Percentiles rank a stretch among this genome's conserved stretches.
Evolutionary conservation across 2,329 filamentous ascomycete genomes (phyloP).

Genomic region (Diaporthe citrichinensis): DNA sequence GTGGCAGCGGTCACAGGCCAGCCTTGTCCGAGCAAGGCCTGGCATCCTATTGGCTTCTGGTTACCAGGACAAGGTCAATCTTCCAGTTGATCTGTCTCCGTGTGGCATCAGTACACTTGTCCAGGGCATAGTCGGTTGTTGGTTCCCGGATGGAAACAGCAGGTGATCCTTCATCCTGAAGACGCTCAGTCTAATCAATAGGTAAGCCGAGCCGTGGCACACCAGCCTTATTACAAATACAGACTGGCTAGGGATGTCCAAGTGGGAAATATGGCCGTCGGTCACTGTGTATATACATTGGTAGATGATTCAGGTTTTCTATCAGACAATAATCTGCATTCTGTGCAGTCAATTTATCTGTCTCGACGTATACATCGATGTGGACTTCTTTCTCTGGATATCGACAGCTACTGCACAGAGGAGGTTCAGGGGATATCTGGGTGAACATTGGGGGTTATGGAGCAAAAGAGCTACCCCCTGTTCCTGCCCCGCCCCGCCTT

Average conservation of each 20-base stretch:
- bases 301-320: background rate
- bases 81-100: background rate
- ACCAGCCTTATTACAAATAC: background rate
- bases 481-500: background rate
- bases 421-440: background rate
- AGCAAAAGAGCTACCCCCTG: background rate
- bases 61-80: background rate
- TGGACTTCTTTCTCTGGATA: background rate
- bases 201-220: background rate
- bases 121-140: background rate
- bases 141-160: background rate
- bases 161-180: constrained; percentile 10
- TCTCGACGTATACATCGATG: too few species aligned
- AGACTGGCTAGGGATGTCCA: too few species aligned
- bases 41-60: background rate
- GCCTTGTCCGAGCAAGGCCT: constrained; percentile 46
- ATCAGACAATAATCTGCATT: too few species aligned
- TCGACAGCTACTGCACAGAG: too few species aligned
- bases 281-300: too few species aligned
- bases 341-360: background rate
- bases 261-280: too few species aligned
- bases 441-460: background rate
- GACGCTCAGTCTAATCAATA: background rate
- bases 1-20: constrained; percentile 61
- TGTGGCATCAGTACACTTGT: background rate